Base-by-base conservation (phyloP, 129 eudicot genomes). In the Chrysanthemum makinoi region DNA sequence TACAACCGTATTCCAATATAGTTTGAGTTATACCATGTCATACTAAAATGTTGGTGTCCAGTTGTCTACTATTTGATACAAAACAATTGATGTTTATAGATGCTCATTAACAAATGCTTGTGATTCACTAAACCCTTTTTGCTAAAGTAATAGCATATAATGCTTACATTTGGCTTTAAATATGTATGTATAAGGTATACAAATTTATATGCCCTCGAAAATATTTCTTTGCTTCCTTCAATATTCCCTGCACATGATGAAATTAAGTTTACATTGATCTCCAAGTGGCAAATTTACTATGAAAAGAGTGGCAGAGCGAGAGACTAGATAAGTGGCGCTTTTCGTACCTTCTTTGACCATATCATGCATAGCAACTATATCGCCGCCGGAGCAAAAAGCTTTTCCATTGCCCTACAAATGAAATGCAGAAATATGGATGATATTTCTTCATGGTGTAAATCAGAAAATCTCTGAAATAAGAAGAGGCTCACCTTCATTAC, bases 121-220 rank as follows among this genome's bases (percentile, higher is more conserved):
- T 43, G 35, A 30, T 30, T 30, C 35, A 30, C 35, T 46, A 24
- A 8, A 24, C 35, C 44, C 22, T 53, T 48, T 48, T 53, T 17
- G 44, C 68, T 15, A 28, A 15, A 51, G 39, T 15, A 43, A 17
- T 43, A 52, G 54, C 16, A 57, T 33, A 18, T 18, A 50, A 17
- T 70, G 83, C 96, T 85, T 77, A 93, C 98, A 76, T 87, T 79
- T 69, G 96, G 96, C 71, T 93, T 93, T 85, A 80, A 54, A 80
- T 81, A 89, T 59, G 92, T 87, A 59, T 82, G 82, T 4, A 89
- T 24, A 65, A 77, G 65, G 79, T 89, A 93, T 24, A 87, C 79
- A 73, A 83, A 85, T 60, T 78, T 75, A 72, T 89, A 93, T 50
- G 72, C 10, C 4, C 63, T 72, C 83, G 86, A 43, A 73, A 87